Conservation (phyloP, 768 basidiomycete species). For the Epithele typhae region DNA sequence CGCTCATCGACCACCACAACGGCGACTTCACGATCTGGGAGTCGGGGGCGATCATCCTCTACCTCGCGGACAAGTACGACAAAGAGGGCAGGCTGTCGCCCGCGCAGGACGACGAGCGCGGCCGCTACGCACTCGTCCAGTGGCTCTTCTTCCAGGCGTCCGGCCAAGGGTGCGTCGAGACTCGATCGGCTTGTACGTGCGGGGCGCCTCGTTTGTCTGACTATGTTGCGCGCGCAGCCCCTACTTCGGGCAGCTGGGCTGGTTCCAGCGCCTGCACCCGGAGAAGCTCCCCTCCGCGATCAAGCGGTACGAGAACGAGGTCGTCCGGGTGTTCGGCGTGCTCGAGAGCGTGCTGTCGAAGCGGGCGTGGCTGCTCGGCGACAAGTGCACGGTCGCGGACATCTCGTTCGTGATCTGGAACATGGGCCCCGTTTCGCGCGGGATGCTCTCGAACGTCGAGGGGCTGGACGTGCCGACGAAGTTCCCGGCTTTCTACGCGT, state of each 20-base stretch:
- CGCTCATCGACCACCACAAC: slow-evolving; percentile 30
- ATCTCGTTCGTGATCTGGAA: slow-evolving; percentile 23
- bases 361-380: slow-evolving; percentile 25
- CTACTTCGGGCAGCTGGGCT: slow-evolving; percentile 25
- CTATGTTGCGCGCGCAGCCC: slow-evolving; percentile 9
- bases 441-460: slow-evolving; percentile 2
- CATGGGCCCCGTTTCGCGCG: slow-evolving; percentile 13
- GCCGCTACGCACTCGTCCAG: slow-evolving; percentile 24
- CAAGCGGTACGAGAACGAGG: slow-evolving; percentile 28
- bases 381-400: slow-evolving; percentile 24
- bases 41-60: slow-evolving; percentile 38
- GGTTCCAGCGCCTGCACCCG: slow-evolving; percentile 23
- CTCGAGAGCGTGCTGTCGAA: slow-evolving; percentile 27
- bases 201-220: background rate
- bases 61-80: slow-evolving; percentile 43
- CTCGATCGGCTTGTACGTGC: background rate
- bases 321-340: slow-evolving; percentile 22
- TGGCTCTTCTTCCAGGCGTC: slow-evolving; percentile 43
- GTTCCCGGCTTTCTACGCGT: slow-evolving; percentile 17
- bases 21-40: slow-evolving; percentile 32
- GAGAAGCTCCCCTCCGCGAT: slow-evolving; percentile 27
- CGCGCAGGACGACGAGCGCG: slow-evolving; percentile 5
- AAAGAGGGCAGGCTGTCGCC: slow-evolving; percentile 31
- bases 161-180: slow-evolving; percentile 21
- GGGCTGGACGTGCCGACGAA: slow-evolving; percentile 17